Base-by-base conservation (phyloP, 495 filamentous ascomycete species). In the Daldinia loculata region DNA sequence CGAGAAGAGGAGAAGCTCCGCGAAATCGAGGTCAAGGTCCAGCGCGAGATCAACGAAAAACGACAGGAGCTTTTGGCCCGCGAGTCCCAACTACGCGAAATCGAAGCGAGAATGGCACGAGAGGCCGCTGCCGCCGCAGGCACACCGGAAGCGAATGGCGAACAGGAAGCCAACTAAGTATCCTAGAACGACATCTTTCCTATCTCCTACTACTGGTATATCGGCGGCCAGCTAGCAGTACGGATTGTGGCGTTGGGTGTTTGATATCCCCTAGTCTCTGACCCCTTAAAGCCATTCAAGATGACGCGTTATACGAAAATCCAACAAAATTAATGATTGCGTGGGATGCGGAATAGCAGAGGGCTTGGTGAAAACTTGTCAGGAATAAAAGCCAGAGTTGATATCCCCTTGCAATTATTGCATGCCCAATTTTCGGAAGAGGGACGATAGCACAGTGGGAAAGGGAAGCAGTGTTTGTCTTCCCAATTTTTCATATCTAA, bases 21-120 rank as follows among this genome's bases (percentile, higher is more conserved):
- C 75, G 95, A 99, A 85, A 98, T 98, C 78, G 95, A 99, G 78
- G 83, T 97, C 84, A 98, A 98, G 89, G 96, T 99, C 61, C 95
- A 98, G 85, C 92, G 95, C 75, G 95, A 99, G 84, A 99, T 99
- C 84, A 97, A 97, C 81, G 95, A 98, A 86, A 99, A 99, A 89
- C 90, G 95, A 84, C 95, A 99, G 85, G 95, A 99, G 84, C 86
- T 99, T 59, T 84, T 99, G 79, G 95, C 95, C 67, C 93, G 96
- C 80, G 95, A 99, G 85, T 97, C 93, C 78, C 95, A 99, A 83
- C 88, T 99, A 72, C 92, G 94, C 82, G 95, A 99, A 84, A 97
- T 98, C 72, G 86, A 88, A 77, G 86, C 86, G 22, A 82, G 86
- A 74, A 88, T 88, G 86, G 84, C 86, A 62, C 83, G 85, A 70